Base-by-base conservation (phyloP, 768 basidiomycete genomes). In the Trametes gibbosa region DNA sequence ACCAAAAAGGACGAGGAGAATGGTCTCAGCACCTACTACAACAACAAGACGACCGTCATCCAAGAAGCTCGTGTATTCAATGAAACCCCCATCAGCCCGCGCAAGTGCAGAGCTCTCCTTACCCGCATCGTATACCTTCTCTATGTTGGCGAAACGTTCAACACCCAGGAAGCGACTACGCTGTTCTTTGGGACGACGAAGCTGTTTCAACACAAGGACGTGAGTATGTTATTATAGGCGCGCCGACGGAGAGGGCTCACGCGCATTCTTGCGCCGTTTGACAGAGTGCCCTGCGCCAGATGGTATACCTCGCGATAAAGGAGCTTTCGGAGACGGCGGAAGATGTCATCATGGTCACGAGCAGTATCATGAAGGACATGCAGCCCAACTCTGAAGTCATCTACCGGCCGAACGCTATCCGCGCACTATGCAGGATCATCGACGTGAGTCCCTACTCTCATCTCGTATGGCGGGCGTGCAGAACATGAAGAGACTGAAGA, bases 311-410 rank as follows among this genome's bases (percentile, higher is more conserved):
- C 59, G 91, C 96, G 51, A 98, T 99, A 78, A 99, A 98, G 78
- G 97, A 99, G 74, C 82, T 99, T 12, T 89, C 95, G 27, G 86
- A 84, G 35, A 89, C 90, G n/a, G 93, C 97, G 16, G 95, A 99
- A 74, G 96, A 98, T 79, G 94, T 98, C 27, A 97, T 99, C 66
- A 99, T 99, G 94, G 95, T 98, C 62, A 99, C 97, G 10, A 92
- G 89, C 73, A 97, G 94, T 69, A 98, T 99, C 73, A 97, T 97
- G 95, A 98, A 98, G 79, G 97, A 99, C 70, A 99, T 98, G 94
- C 97, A 99, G 69, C 90, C 95, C 54, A 98, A 97, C 71, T 89
- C 94, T 49, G 97, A 99, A 75, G 96, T 98, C 68, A 94, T 99
- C 61, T 99, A 99, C 75, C 83, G 97, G 54, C 92, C 97, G 32